Evolutionary conservation across 2,329 filamentous ascomycete species (phyloP).

Genomic region (Exophiala dermatitidis): DNA sequence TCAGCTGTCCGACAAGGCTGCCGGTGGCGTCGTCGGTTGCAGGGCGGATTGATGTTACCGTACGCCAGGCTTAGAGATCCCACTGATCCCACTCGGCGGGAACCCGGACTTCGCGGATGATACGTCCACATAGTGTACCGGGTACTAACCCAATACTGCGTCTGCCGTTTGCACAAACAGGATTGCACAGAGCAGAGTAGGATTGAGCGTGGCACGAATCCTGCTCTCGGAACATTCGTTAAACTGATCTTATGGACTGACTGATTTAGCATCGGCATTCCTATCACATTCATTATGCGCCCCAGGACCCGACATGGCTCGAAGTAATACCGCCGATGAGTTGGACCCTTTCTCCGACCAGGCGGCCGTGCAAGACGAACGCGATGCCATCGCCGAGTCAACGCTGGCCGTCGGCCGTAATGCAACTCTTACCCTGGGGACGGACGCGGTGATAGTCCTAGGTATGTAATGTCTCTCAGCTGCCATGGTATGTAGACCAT

Average conservation of each 20-base stretch:
- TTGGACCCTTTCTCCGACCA: conserved; percentile 18
- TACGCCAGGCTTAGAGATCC: no score
- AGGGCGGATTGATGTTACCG: background rate
- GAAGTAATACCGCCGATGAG: conserved; percentile 1
- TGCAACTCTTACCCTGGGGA: conserved; percentile 54
- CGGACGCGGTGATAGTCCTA: conserved; percentile 53
- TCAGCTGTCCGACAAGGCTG: background rate
- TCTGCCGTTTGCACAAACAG: no score
- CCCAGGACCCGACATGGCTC: conserved; percentile 10
- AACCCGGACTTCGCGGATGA: no score
- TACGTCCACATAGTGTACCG: no score
- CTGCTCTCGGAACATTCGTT: background rate
- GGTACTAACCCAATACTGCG: no score
- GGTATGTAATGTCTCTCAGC: conserved; percentile 34
- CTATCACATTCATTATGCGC: conserved; percentile 12
- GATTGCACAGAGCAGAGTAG: background rate
- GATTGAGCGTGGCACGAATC: background rate
- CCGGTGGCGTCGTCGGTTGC: background rate
- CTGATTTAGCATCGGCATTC: background rate
- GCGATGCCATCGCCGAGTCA: conserved; percentile 36
- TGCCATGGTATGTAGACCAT: background rate
- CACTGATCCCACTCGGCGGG: no score
- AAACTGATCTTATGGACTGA: background rate
- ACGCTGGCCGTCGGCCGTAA: conserved; percentile 51
- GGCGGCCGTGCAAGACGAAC: conserved; percentile 22